Evolutionary conservation across 2,329 filamentous ascomycete species (phyloP).

Genomic region (Cercospora canescens): DNA sequence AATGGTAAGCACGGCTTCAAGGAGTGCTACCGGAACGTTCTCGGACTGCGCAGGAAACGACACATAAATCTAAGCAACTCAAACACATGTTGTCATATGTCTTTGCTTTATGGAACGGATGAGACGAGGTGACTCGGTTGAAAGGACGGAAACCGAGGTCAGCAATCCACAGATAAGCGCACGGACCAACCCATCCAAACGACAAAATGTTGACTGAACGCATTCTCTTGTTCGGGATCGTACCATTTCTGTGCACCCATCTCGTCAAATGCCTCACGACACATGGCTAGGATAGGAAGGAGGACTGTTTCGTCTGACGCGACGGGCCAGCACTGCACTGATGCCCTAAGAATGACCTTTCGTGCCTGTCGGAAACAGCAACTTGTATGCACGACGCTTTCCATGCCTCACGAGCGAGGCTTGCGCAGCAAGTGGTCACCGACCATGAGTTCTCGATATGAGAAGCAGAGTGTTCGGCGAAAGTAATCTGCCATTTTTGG

Average conservation of each 20-base stretch:
- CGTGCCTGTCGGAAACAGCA: background rate
- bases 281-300: too few species aligned
- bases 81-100: conserved; percentile 5
- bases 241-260: background rate
- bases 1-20: background rate
- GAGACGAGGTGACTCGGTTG: conserved; percentile 6
- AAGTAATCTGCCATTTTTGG: too few species aligned
- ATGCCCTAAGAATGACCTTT: background rate
- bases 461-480: background rate
- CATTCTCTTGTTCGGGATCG: background rate
- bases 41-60: background rate
- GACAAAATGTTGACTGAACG: background rate
- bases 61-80: background rate
- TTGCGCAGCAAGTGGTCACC: background rate
- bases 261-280: background rate
- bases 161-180: background rate
- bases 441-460: background rate
- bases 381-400: background rate
- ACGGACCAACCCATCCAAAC: background rate
- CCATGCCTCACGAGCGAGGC: background rate
- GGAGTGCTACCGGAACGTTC: background rate
- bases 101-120: conserved; percentile 4
- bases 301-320: too few species aligned
- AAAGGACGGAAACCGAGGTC: conserved; percentile 6
- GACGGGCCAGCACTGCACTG: background rate